phyloP scores from a whole-genome alignment of 116 monocot species.

The Zostera marina region DNA sequence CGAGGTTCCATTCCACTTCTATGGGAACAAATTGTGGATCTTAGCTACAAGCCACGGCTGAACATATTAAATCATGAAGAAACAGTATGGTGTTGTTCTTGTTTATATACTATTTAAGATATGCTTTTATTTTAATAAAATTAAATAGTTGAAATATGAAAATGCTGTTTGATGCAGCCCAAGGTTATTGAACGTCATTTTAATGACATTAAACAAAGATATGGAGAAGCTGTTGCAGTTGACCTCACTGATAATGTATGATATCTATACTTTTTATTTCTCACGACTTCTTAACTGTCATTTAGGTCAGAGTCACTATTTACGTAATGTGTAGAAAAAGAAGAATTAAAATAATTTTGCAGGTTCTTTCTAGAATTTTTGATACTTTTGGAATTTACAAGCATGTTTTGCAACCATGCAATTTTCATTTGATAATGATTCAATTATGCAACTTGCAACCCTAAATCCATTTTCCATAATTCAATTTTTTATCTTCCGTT shows the following conservation, averaged over 20 bases:
- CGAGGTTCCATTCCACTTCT: slow-evolving; percentile 94
- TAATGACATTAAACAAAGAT: slow-evolving; percentile 77
- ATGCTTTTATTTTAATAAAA: too few species aligned
- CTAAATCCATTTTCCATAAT: too few species aligned
- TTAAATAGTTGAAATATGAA: too few species aligned
- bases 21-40: slow-evolving; percentile 94
- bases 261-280: neutral
- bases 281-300: too few species aligned
- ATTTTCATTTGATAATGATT: too few species aligned
- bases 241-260: slow-evolving; percentile 93
- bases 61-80: slow-evolving; percentile 65
- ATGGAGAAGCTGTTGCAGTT: slow-evolving; percentile 52
- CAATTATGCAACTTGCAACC: too few species aligned
- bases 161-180: slow-evolving; percentile 23
- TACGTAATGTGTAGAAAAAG: too few species aligned
- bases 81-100: slow-evolving; percentile 24
- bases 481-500: too few species aligned
- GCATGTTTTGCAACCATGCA: neutral
- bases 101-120: neutral
- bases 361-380: too few species aligned
- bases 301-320: too few species aligned
- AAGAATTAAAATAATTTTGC: too few species aligned
- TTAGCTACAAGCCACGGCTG: slow-evolving; percentile 80
- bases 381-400: too few species aligned
- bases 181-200: slow-evolving; percentile 84